Base-by-base conservation (phyloP, 345 rosid genomes). In the Aethionema arabicum region DNA sequence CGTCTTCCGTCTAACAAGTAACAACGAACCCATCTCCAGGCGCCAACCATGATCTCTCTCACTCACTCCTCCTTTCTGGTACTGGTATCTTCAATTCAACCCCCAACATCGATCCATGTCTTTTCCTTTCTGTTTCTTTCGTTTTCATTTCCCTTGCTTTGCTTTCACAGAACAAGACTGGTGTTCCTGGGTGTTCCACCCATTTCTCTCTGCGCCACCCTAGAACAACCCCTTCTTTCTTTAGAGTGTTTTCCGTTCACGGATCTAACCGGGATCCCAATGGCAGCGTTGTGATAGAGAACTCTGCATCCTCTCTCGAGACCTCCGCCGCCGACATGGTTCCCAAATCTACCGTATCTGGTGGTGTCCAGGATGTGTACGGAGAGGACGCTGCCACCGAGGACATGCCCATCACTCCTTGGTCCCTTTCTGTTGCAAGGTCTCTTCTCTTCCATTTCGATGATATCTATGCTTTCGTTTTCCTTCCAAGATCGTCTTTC, bases 341-440 rank as follows among this genome's bases (percentile, higher is more conserved):
- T 65, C 21, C 83, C 51, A 80, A 74, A 63, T 14, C 86, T 15
- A 62, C 77, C 50, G 80, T 73, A 5, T 45, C 78, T 40, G 92
- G 83, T n/a, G 85, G 83, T 3, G 85, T 80, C 44, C 79, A 66
- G 66, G 89, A 90, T 38, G 72, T 83, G 21, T 82, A 79, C 66
- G 90, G 81, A 14, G 95, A 87, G 76, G 93, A 85, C 49, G 67
- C 79, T 45, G 83, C 87, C 75, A 69, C 85, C 8, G 90, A 82
- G 63, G 95, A 88, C 58, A 83, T 79, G 76, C 79, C 80, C 39
- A 82, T 86, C 57, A 91, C 91, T 59, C 98, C 96, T 40, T 91
- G 98, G 96, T 52, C 90, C 12, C 52, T 77, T 65, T 84, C 91
- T 12, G 88, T 91, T 52, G 96, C 96, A 50, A 88, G 97, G 97